These are phyloP conservation scores for Lodderomyces metapsilosis DNA, from an alignment of 1,139 yeast species.

Conservation along the genomic window DNA sequence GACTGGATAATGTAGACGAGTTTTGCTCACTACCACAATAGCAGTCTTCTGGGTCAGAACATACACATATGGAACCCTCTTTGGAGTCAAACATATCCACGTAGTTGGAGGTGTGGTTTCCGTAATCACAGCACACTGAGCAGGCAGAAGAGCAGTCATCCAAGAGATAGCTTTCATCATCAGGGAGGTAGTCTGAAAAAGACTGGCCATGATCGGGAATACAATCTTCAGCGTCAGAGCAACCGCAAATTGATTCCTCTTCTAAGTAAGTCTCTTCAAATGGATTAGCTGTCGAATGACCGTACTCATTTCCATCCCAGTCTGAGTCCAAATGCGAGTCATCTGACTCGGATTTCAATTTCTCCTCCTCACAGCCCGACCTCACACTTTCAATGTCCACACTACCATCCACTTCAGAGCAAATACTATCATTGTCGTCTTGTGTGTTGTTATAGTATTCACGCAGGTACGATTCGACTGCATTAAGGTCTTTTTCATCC, in stretches of 20 bases:
- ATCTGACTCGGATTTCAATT: not conserved
- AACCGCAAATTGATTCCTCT: not conserved
- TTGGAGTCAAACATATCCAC: too few species aligned
- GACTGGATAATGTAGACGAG: too few species aligned
- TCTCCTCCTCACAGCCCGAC: not conserved
- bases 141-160: too few species aligned
- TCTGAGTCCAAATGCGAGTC: not conserved
- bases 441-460: too few species aligned
- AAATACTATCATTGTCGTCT: not conserved
- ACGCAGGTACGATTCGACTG: too few species aligned
- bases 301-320: slow-evolving; percentile 10
- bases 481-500: not conserved
- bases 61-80: too few species aligned
- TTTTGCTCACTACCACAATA: not conserved
- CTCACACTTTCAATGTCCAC: not conserved
- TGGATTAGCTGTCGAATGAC: not conserved
- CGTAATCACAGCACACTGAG: too few species aligned
- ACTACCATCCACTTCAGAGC: not conserved
- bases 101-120: too few species aligned
- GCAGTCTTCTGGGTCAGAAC: not conserved
- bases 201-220: too few species aligned
- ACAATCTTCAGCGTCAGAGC: not conserved
- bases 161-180: too few species aligned
- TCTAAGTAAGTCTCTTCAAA: not conserved
- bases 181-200: too few species aligned